phyloP scores from a whole-genome alignment of 345 rosid genomes.

The Cardiospermum halicacabum region DNA sequence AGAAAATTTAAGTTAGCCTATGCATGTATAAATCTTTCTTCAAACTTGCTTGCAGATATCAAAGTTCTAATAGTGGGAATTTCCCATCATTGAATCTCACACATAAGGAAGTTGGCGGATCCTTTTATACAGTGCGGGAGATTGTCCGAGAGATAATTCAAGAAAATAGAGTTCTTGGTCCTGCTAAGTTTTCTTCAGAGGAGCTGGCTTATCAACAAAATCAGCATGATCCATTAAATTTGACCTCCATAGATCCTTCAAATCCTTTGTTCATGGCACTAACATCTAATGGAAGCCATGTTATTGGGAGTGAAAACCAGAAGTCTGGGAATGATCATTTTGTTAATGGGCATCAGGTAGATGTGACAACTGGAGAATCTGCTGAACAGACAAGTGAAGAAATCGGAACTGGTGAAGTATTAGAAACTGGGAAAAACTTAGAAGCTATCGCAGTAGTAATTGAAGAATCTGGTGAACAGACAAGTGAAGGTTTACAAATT shows the following conservation, averaged over 20 bases:
- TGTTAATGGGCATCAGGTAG: slow-evolving; percentile 29
- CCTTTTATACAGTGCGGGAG: slow-evolving; percentile 90
- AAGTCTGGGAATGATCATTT: slow-evolving; percentile 22
- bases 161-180: slow-evolving; percentile 92
- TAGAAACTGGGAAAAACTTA: no score
- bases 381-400: slow-evolving; percentile 17
- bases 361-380: slow-evolving; percentile 20
- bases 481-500: slow-evolving; percentile 20
- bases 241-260: slow-evolving; percentile 51
- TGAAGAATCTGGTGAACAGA: slow-evolving; percentile 22
- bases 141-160: slow-evolving; percentile 95
- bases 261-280: slow-evolving; percentile 24
- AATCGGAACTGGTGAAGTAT: no score
- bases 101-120: slow-evolving; percentile 94
- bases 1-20: neutral
- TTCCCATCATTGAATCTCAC: slow-evolving; percentile 84
- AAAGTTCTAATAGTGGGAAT: slow-evolving; percentile 57
- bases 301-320: slow-evolving; percentile 22
- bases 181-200: slow-evolving; percentile 45
- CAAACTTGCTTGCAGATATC: slow-evolving; percentile 52
- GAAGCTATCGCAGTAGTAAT: no score
- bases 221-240: slow-evolving; percentile 50
- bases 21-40: slow-evolving; percentile 5
- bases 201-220: slow-evolving; percentile 36
- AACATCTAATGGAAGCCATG: slow-evolving; percentile 33